phyloP scores from a whole-genome alignment of 805 yeast species.

The Millerago galiae region DNA sequence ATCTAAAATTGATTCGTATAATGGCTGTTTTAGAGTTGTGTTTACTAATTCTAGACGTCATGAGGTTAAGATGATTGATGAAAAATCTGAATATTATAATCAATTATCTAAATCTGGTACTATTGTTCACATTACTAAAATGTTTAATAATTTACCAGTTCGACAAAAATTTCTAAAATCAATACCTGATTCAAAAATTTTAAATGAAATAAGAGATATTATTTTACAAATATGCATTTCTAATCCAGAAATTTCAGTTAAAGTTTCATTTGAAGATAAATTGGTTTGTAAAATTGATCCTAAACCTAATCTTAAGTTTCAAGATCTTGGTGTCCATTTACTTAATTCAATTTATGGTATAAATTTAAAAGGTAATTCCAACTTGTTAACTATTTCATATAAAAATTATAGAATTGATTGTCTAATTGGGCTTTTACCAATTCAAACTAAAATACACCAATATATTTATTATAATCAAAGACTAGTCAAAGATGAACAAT shows the following conservation, averaged over 20 bases:
- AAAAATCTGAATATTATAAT: neutral
- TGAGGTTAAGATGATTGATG: slow-evolving; percentile 9
- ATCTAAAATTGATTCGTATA: slow-evolving; percentile 33
- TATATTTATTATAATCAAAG: slow-evolving; percentile 40
- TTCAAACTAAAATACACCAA: slow-evolving; percentile 35
- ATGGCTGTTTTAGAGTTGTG: slow-evolving; percentile 21
- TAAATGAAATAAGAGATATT: slow-evolving; percentile 25
- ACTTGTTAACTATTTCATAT: slow-evolving; percentile 24
- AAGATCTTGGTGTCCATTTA: slow-evolving; percentile 11
- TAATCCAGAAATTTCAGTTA: slow-evolving; percentile 21
- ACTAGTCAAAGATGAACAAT: slow-evolving; percentile 5
- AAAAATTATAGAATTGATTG: slow-evolving; percentile 29
- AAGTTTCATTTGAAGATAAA: slow-evolving; percentile 2
- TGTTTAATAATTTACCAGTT: slow-evolving; percentile 41
- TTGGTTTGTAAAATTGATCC: slow-evolving; percentile 8
- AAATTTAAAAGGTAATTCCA: slow-evolving; percentile 17
- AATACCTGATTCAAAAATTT: slow-evolving; percentile 17
- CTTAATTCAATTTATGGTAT: slow-evolving; percentile 29
- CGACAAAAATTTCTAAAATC: slow-evolving; percentile 27
- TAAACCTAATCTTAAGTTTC: neutral
- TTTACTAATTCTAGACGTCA: neutral
- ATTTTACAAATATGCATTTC: slow-evolving; percentile 26
- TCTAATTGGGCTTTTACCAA: slow-evolving; percentile 32
- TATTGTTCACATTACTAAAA: slow-evolving; percentile 27
- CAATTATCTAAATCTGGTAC: slow-evolving; percentile 32